A percentile compares a stretch with the other conserved stretches of the same genome.
These are phyloP conservation scores for Debaryomyces robertsiae DNA, from an alignment of 1,139 yeast genomes.

Conservation along the genomic window DNA sequence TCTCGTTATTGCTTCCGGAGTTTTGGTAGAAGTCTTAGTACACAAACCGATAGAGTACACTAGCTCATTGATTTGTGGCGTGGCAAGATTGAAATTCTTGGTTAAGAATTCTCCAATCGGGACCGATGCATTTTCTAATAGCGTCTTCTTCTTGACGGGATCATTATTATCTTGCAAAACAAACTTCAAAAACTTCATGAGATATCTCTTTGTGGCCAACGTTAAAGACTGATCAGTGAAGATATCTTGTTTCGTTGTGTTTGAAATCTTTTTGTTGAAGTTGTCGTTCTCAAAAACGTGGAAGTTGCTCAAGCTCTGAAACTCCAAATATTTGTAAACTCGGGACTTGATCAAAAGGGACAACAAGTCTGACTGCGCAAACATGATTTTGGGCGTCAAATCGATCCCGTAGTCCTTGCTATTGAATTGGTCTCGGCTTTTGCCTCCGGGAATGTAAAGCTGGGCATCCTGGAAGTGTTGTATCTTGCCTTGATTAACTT, in stretches of 20 bases:
- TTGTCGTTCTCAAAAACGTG: constrained; percentile 91
- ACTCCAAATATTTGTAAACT: constrained; percentile 88
- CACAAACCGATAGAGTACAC: constrained; percentile 85
- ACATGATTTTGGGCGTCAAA: constrained; percentile 82
- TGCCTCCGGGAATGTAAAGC: constrained; percentile 68
- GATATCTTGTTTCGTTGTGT: constrained; percentile 82
- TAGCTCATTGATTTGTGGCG: constrained; percentile 78
- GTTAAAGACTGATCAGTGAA: constrained; percentile 86
- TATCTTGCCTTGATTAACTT: constrained; percentile 57
- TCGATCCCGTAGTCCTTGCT: constrained; percentile 86
- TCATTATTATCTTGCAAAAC: constrained; percentile 68
- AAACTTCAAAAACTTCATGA: constrained; percentile 93
- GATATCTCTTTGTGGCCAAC: constrained; percentile 72
- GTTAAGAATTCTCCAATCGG: constrained; percentile 62
- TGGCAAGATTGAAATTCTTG: constrained; percentile 68
- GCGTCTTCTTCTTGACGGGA: constrained; percentile 46
- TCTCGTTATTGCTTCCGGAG: constrained; percentile 75
- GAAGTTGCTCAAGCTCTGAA: constrained; percentile 83
- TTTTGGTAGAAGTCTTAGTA: constrained; percentile 56
- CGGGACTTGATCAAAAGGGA: constrained; percentile 77
- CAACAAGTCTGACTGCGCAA: constrained; percentile 84
- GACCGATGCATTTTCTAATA: constrained; percentile 56
- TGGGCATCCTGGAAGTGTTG: constrained; percentile 60
- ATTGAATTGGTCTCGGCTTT: constrained; percentile 45
- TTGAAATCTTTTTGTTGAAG: constrained; percentile 75